Evolutionary conservation across 768 basidiomycete genomes (phyloP), one percentile per base, ranked within the genome.

Genomic region (Tricholoma sp.): DNA sequence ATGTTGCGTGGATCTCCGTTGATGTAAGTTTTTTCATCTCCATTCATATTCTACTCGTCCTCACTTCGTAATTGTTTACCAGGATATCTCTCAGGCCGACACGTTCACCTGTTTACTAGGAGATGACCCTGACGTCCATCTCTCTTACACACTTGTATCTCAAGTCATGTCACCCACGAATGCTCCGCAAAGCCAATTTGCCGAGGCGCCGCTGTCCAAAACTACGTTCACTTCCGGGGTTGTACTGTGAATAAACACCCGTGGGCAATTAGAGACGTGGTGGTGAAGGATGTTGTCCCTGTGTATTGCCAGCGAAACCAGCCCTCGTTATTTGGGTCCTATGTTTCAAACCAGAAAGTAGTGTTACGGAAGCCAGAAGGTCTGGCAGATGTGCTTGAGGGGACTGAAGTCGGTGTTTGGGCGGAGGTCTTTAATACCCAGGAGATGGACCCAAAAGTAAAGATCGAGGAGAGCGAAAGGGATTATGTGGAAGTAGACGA

Each of bases 51-150:
- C 58, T 57, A n/a, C 51, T 47, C 13, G 12, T 39, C 9, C 32
- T 11, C 32, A 31, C 17, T 24, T 12, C 36, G 45, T 6, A 18
- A 41, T 20, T 5, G 41, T 32, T 33, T 15, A 20, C 15, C 44
- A 81, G 77, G 77, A 81, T 51, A 75, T 84, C 54, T 73, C 72
- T 52, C 72, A 73, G 0, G 73, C 74, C 8, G 83, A 84, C 50
- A 75, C 69, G 34, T 85, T 86, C 70, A 64, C 67, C 32, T 84
- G 81, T 66, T 78, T 79, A 2, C 76, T 86, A 12, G 83, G 84
- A 24, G 69, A 70, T 55, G 78, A 80, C 60, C 57, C 74, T 4
- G 71, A 72, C 9, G 70, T 73, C 29, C 71, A 75, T 57, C 71
- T 81, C 41, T 73, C 72, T 49, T 84, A 84, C 65, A 55, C 70